Conservation (phyloP, 441 rosid genomes). For the Euphorbia corollata region DNA sequence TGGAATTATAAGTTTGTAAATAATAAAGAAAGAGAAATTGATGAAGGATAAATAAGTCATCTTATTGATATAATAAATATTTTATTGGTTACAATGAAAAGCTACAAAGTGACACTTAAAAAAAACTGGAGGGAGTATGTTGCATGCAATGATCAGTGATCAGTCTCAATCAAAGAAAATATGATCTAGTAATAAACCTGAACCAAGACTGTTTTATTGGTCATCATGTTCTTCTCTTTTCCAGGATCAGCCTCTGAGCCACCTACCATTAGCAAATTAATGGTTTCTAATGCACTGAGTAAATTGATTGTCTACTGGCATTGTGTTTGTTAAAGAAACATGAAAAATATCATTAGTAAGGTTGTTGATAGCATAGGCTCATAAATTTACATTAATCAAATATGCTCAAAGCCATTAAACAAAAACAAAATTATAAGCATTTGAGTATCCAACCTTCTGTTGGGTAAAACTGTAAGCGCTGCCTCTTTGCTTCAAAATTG, state of each 20-base stretch:
- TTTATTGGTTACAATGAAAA: too few species aligned
- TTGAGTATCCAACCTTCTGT: slow-evolving; percentile 83
- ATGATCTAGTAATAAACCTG: slow-evolving; percentile 49
- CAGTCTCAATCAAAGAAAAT: slow-evolving; percentile 7
- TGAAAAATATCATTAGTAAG: slow-evolving; percentile 36
- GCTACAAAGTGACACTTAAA: too few species aligned
- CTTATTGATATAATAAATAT: too few species aligned
- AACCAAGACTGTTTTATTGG: slow-evolving; percentile 74
- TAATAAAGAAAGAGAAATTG: too few species aligned
- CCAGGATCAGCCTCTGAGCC: slow-evolving; percentile 59
- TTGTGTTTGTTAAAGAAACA: slow-evolving; percentile 37
- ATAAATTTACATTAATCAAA: slow-evolving; percentile 10
- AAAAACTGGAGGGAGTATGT: background rate
- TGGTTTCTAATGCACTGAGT: slow-evolving; percentile 76
- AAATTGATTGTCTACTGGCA: slow-evolving; percentile 95
- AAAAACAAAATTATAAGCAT: slow-evolving; percentile 15
- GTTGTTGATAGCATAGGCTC: slow-evolving; percentile 14
- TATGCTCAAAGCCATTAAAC: slow-evolving; percentile 12
- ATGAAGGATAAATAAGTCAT: too few species aligned
- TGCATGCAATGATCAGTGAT: background rate
- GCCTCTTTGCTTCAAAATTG: slow-evolving; percentile 70
- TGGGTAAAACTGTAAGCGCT: slow-evolving; percentile 78
- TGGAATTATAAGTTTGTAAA: too few species aligned
- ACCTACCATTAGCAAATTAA: slow-evolving; percentile 71
- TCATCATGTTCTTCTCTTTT: slow-evolving; percentile 63